Base-by-base conservation (phyloP, 2,329 filamentous ascomycete genomes). In the Rhinocladiella similis region DNA sequence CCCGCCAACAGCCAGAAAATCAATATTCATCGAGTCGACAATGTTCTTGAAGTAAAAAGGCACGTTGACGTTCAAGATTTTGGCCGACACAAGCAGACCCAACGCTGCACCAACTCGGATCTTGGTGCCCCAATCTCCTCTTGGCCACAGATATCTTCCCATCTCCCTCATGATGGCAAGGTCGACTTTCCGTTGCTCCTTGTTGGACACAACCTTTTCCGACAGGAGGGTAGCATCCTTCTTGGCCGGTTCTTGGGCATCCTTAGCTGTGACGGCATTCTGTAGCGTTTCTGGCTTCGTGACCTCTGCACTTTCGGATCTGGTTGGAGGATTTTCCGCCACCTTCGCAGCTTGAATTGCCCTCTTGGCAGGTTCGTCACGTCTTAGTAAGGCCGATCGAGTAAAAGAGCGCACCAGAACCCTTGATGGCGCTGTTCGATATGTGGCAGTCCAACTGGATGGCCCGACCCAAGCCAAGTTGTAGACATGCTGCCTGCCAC, bases 121-220 rank as follows among this genome's bases (percentile, higher is more conserved):
- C 70, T 95, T 90, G 3, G 91, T 95, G 53, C 86, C 86, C 67
- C 89, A 73, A 69, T 89, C 90, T 72, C 92, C 86, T 75, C 94
- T 96, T 19, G 94, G 94, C 94, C 94, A 99, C 19, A 99, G 78
- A 73, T 99, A 99, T 60, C 87, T 87, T 58, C 88, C 87, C 93
- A 99, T 97, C 72, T 99, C 93, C 75, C 89, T 95, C 80, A 99
- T 94, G 65, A 99, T 99, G 47, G 92, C 92, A 93, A 93, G 97
- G 70, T 99, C 94, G 7, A 92, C 93, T 75, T 92, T 95, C 66
- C 94, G 85, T 80, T 99, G 95, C 75, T 97, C 90, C 66, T 92
- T 86, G 18, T 85, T 87, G 49, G 84, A 85, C 68, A 83, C 70
- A 1, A 84, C 86, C 59, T 88, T 81, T 68, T 88, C 80, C 12